These are phyloP conservation scores for Colletotrichum plurivorum DNA, from an alignment of 2,329 filamentous ascomycete genomes.

Conservation along the genomic window DNA sequence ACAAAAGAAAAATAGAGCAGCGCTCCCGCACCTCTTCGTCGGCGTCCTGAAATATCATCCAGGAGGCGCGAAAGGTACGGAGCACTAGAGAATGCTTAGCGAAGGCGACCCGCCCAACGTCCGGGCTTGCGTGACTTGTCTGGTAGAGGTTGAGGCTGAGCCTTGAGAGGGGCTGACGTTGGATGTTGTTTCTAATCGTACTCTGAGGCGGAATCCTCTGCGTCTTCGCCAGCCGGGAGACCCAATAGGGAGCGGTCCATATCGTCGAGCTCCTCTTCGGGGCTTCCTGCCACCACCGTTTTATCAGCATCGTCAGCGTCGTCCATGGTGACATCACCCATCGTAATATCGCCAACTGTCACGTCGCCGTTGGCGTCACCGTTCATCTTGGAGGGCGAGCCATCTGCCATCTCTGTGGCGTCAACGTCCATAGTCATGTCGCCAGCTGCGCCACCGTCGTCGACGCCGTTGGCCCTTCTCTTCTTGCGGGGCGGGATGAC, in stretches of 20 bases:
- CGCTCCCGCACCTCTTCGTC: not conserved
- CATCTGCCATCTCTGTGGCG: conserved; percentile 42
- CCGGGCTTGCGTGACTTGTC: too few relatives aligned
- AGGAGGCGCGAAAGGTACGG: too few relatives aligned
- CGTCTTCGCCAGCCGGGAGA: conserved; percentile 34
- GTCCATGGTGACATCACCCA: conserved; percentile 60
- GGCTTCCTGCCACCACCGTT: conserved; percentile 39
- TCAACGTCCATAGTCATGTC: conserved; percentile 46
- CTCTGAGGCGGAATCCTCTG: conserved; percentile 28
- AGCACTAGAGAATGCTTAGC: too few relatives aligned
- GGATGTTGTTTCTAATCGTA: conserved; percentile 9
- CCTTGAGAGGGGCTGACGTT: too few relatives aligned
- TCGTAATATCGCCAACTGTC: conserved; percentile 53
- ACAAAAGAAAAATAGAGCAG: not conserved
- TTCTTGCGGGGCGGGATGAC: conserved; percentile 64
- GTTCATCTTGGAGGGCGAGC: conserved; percentile 44
- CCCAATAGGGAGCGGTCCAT: conserved; percentile 40
- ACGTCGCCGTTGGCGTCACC: conserved; percentile 59
- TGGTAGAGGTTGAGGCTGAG: too few relatives aligned
- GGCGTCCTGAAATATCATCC: too few relatives aligned
- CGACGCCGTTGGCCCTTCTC: conserved; percentile 43
- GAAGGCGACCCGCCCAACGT: too few relatives aligned
- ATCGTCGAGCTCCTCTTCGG: conserved; percentile 58
- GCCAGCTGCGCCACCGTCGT: conserved; percentile 40
- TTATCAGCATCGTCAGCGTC: conserved; percentile 60